Evolutionary conservation across 192 early-diverging fungal species (phyloP).

Genomic region (Nowakowskiella sp.): DNA sequence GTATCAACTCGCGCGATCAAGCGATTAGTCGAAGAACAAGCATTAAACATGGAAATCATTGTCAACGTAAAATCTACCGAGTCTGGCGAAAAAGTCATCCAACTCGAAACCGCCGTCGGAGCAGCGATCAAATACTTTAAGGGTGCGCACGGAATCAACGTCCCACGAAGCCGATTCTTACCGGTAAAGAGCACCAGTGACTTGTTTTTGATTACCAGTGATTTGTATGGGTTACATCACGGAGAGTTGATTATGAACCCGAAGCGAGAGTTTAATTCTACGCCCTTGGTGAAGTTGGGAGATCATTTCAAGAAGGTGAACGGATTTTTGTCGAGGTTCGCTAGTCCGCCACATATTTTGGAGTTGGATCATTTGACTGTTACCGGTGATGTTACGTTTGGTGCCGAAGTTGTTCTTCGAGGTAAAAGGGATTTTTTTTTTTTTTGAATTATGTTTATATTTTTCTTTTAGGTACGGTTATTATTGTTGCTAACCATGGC

Average conservation of each 20-base stretch:
- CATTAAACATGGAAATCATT: constrained; percentile 88
- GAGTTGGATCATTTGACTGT: constrained; percentile 98
- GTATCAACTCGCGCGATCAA: constrained; percentile 39
- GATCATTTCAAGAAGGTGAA: constrained; percentile 97
- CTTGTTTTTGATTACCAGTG: constrained; percentile 91
- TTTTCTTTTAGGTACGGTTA: constrained; percentile 80
- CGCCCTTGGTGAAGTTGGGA: constrained; percentile 92
- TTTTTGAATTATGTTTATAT: no score
- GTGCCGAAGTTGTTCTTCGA: constrained; percentile 76
- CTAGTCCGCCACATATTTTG: constrained; percentile 88
- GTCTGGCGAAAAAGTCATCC: constrained; percentile 90
- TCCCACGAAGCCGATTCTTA: constrained; percentile 94
- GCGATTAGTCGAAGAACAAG: constrained; percentile 71
- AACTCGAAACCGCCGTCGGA: constrained; percentile 98
- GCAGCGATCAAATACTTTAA: constrained; percentile 98
- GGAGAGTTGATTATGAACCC: constrained; percentile 89
- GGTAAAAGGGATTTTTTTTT: constrained; percentile 24
- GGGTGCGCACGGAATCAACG: constrained; percentile 91
- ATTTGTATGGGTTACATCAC: constrained; percentile 88
- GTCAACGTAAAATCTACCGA: constrained; percentile 94
- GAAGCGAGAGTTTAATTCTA: constrained; percentile 81
- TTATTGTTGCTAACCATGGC: constrained; percentile 98
- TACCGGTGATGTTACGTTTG: constrained; percentile 97
- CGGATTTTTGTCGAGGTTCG: constrained; percentile 84
- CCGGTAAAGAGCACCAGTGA: constrained; percentile 98